These are phyloP conservation scores for Apiospora pterosperma DNA, from an alignment of 2,329 filamentous ascomycete species.

Conservation along the genomic window DNA sequence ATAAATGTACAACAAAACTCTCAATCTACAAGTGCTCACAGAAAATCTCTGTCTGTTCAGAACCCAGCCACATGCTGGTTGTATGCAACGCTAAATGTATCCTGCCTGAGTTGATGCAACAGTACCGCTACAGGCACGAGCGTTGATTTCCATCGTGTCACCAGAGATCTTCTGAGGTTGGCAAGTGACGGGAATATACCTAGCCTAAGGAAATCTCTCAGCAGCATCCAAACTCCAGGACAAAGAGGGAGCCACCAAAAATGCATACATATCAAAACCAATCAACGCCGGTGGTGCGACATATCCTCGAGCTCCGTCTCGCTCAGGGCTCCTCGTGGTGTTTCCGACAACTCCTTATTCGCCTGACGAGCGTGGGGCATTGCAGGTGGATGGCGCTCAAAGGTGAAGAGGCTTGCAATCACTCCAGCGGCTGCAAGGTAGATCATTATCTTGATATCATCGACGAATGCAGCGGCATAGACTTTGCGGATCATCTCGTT, in stretches of 20 bases:
- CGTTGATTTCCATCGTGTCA: no score
- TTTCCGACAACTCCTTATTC: slow-evolving; percentile 21
- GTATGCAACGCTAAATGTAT: neutral
- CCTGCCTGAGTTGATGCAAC: neutral
- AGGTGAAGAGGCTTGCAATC: slow-evolving; percentile 39
- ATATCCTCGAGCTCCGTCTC: slow-evolving; percentile 29
- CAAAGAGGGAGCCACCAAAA: neutral
- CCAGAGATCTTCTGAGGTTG: neutral
- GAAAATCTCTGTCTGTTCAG: neutral
- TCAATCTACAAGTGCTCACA: neutral
- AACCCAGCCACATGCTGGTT: neutral
- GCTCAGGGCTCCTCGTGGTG: slow-evolving; percentile 18
- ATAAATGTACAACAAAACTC: neutral
- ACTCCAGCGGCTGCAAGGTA: slow-evolving; percentile 40
- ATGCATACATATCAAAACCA: neutral
- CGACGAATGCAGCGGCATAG: slow-evolving; percentile 43
- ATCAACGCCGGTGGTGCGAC: neutral
- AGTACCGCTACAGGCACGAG: neutral
- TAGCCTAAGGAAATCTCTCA: neutral
- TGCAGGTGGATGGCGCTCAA: slow-evolving; percentile 37
- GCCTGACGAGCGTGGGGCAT: slow-evolving; percentile 19
- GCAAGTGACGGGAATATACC: neutral
- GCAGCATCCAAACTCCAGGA: neutral
- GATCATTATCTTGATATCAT: slow-evolving; percentile 45
- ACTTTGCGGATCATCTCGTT: slow-evolving; percentile 34